phyloP scores from a whole-genome alignment of 345 rosid species.

The Pugionium cornutum region DNA sequence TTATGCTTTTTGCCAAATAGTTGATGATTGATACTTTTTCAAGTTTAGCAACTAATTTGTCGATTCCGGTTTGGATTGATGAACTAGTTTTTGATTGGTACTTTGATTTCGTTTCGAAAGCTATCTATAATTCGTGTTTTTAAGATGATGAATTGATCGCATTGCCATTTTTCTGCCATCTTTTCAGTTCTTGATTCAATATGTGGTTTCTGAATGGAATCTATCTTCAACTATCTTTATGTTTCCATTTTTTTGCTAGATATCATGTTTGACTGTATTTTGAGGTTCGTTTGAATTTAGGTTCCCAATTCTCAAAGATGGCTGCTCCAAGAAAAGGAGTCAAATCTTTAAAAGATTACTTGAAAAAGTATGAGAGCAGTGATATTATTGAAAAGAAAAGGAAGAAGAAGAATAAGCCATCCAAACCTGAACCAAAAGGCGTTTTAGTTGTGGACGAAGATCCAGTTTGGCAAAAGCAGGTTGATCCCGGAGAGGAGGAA shows the following conservation, averaged over 20 bases:
- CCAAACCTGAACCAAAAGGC: constrained; percentile 48
- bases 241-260: background rate
- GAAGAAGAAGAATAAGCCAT: constrained; percentile 62
- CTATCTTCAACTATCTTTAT: background rate
- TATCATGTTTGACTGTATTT: constrained; percentile 21
- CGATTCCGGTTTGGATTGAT: constrained; percentile 2
- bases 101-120: constrained; percentile 5
- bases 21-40: constrained; percentile 1
- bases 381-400: constrained; percentile 60
- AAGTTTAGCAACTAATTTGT: background rate
- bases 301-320: constrained; percentile 32
- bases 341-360: constrained; percentile 67
- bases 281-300: background rate
- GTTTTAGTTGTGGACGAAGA: constrained; percentile 84
- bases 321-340: constrained; percentile 44
- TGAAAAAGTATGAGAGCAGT: constrained; percentile 64
- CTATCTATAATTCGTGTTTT: background rate
- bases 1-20: background rate
- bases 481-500: constrained; percentile 59
- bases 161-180: background rate
- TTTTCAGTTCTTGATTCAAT: background rate
- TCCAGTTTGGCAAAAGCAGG: constrained; percentile 87
- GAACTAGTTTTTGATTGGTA: constrained; percentile 3
- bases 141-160: background rate
- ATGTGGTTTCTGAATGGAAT: background rate